Evolutionary conservation across 2,329 filamentous ascomycete species (phyloP).

Genomic region (Alternaria conjuncta): DNA sequence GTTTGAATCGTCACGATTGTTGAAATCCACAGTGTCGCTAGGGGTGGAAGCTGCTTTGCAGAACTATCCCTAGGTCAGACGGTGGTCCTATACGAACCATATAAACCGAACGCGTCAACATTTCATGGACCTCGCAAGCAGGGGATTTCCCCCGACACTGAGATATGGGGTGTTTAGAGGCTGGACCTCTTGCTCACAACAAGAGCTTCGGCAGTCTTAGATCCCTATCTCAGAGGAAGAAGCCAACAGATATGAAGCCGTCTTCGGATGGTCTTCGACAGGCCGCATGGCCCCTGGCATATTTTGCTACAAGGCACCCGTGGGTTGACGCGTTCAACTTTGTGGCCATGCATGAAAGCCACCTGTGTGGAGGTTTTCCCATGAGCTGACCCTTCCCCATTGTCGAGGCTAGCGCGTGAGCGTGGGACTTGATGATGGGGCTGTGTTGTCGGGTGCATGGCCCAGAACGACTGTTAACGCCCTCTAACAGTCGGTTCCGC

Average conservation of each 20-base stretch:
- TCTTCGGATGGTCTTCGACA: constrained; percentile 30
- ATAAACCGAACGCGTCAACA: neutral
- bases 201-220: constrained; percentile 29
- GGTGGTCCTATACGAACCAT: neutral
- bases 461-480: neutral
- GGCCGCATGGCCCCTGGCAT: constrained; percentile 40
- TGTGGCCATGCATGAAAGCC: neutral
- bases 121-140: constrained; percentile 31
- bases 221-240: constrained; percentile 35
- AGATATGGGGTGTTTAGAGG: constrained; percentile 28
- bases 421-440: neutral
- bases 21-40: neutral
- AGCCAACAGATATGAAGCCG: constrained; percentile 42
- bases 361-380: neutral
- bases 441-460: neutral
- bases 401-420: no score
- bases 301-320: constrained; percentile 39
- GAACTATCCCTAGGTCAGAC: neutral
- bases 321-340: neutral
- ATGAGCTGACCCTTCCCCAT: no score
- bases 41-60: no score
- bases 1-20: neutral
- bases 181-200: constrained; percentile 27
- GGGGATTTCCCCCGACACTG: constrained; percentile 33
- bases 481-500: neutral